phyloP scores from a whole-genome alignment of 345 rosid species.

The Corymbia maculata region DNA sequence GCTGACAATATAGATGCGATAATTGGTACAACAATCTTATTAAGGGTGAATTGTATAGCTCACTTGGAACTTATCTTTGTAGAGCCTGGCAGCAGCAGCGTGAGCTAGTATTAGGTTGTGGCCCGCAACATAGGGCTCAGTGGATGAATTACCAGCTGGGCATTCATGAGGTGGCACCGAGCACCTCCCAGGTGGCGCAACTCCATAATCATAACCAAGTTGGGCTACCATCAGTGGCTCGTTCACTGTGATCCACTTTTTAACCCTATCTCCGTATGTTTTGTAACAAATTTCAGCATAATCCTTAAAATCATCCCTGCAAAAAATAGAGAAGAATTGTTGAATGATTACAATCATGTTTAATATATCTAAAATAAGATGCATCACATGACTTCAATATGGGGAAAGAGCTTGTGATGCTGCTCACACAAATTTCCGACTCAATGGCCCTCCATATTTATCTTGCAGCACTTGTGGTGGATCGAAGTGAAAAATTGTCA shows the following conservation, averaged over 20 bases:
- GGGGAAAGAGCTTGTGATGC: not conserved
- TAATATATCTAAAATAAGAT: not conserved
- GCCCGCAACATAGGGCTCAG: slow-evolving; percentile 29
- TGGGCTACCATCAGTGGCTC: slow-evolving; percentile 2
- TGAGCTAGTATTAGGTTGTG: slow-evolving; percentile 38
- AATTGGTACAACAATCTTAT: slow-evolving; percentile 5
- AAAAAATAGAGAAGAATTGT: not conserved
- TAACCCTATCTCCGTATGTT: slow-evolving; percentile 26
- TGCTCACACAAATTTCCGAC: not conserved
- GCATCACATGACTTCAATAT: not conserved
- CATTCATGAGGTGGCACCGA: slow-evolving; percentile 1
- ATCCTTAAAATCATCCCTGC: slow-evolving; percentile 26
- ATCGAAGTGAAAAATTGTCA: slow-evolving; percentile 2
- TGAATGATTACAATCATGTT: not conserved
- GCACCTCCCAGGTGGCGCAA: slow-evolving; percentile 10
- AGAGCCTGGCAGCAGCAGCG: slow-evolving; percentile 22
- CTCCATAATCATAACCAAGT: slow-evolving; percentile 5
- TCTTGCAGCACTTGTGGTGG: slow-evolving; percentile 1
- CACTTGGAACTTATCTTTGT: slow-evolving; percentile 19
- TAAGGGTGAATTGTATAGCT: not conserved
- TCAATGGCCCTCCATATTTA: slow-evolving; percentile 1
- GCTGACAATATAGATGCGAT: not conserved
- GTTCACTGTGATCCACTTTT: slow-evolving; percentile 25
- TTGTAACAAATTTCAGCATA: slow-evolving; percentile 38
- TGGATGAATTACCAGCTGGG: slow-evolving; percentile 17